Evolutionary conservation across 1,139 yeast species (phyloP).

Genomic region (Yamadazyma sp.): DNA sequence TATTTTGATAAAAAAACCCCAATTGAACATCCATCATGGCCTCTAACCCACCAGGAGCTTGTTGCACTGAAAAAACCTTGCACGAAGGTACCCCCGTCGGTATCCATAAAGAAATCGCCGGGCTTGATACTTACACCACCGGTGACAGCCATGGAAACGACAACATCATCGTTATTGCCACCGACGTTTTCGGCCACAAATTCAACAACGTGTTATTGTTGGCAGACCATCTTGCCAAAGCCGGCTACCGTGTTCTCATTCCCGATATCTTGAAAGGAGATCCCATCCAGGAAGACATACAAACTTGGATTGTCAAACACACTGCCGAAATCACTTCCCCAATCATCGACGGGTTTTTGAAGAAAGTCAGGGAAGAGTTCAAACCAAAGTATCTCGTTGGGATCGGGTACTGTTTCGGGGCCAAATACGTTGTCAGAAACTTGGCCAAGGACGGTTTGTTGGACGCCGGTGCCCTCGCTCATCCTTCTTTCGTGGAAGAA

Average conservation of each 20-base stretch:
- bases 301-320: conserved; percentile 59
- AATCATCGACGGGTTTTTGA: conserved; percentile 43
- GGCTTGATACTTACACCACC: conserved; percentile 53
- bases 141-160: conserved; percentile 46
- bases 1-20: too few relatives aligned
- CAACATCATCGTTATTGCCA: conserved; percentile 55
- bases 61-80: conserved; percentile 43
- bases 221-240: conserved; percentile 68
- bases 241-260: conserved; percentile 60
- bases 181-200: conserved; percentile 69
- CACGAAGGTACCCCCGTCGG: conserved; percentile 60
- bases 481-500: conserved; percentile 69
- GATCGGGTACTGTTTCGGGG: conserved; percentile 87
- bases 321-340: conserved; percentile 42
- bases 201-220: conserved; percentile 56
- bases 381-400: conserved; percentile 56
- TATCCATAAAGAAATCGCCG: conserved; percentile 36
- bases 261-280: conserved; percentile 76
- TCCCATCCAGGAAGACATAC: conserved; percentile 26
- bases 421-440: conserved; percentile 60
- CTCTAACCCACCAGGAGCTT: conserved; percentile 51
- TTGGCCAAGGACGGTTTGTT: conserved; percentile 47
- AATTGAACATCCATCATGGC: too few relatives aligned
- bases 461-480: conserved; percentile 72
- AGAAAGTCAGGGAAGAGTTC: conserved; percentile 39